Percentiles rank a stretch among this genome's conserved stretches.
Evolutionary conservation across 2,329 filamentous ascomycete species (phyloP).

Genomic region (Blastomyces silverae): DNA sequence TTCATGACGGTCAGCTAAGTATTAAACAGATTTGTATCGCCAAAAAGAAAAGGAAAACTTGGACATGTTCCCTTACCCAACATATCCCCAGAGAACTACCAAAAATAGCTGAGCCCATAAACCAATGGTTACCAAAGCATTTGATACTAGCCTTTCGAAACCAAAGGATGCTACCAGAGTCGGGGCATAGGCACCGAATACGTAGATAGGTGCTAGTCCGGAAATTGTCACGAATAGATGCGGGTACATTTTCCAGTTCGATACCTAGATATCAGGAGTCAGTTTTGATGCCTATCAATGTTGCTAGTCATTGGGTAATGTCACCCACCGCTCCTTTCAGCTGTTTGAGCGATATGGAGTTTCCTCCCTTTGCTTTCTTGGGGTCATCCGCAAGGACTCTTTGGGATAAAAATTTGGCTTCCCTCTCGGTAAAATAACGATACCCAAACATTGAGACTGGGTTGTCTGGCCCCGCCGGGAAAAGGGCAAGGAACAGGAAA

Average conservation of each 20-base stretch:
- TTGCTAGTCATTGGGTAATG: neutral
- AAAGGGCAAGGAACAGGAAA: slow-evolving; percentile 21
- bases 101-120: slow-evolving; percentile 15
- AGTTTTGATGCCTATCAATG: slow-evolving; percentile 34
- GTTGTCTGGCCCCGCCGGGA: slow-evolving; percentile 39
- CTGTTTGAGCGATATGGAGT: neutral
- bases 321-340: neutral
- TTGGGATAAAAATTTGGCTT: neutral
- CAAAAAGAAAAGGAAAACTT: neutral
- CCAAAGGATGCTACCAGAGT: slow-evolving; percentile 48
- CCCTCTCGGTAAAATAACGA: slow-evolving; percentile 1
- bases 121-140: slow-evolving; percentile 49
- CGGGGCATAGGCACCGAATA: slow-evolving; percentile 47
- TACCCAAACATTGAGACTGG: neutral
- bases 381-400: slow-evolving; percentile 8
- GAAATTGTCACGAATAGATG: slow-evolving; percentile 45
- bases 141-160: slow-evolving; percentile 41
- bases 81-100: slow-evolving; percentile 16
- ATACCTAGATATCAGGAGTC: slow-evolving; percentile 37
- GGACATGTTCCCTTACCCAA: slow-evolving; percentile 10
- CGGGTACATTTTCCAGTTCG: slow-evolving; percentile 46
- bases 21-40: neutral
- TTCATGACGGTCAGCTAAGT: neutral
- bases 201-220: slow-evolving; percentile 45
- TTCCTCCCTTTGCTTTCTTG: neutral